Percentiles rank a stretch among this genome's conserved stretches.
These are phyloP conservation scores for Colletotrichum sp. DNA, from an alignment of 2,329 filamentous ascomycete genomes.

Conservation along the genomic window DNA sequence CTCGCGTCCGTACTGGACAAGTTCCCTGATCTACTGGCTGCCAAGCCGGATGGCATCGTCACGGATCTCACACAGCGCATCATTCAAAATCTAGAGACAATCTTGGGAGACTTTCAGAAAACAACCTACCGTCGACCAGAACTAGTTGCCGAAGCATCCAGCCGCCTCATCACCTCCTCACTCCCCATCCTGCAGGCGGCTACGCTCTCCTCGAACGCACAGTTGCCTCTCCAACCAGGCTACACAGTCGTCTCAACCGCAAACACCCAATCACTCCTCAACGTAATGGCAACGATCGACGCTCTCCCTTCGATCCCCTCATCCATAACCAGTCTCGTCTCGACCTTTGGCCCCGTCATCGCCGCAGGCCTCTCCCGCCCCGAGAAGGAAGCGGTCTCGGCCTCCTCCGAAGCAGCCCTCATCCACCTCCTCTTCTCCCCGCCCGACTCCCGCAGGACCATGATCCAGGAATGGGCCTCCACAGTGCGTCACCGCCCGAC, in stretches of 20 bases:
- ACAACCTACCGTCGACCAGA: constrained; percentile 64
- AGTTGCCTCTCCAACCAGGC: constrained; percentile 1
- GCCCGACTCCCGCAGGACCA: constrained; percentile 36
- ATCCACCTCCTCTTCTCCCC: constrained; percentile 52
- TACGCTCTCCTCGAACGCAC: constrained; percentile 13
- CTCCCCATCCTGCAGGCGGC: constrained; percentile 52
- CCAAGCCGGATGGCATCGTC: background rate
- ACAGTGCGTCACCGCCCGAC: constrained; percentile 39
- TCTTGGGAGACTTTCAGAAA: constrained; percentile 46
- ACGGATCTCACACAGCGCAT: background rate
- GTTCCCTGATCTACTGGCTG: constrained; percentile 38
- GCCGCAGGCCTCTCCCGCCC: constrained; percentile 52
- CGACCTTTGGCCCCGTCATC: constrained; percentile 37
- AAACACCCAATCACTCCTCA: constrained; percentile 1
- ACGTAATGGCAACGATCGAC: constrained; percentile 8
- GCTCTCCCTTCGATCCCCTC: background rate
- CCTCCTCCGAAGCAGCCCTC: constrained; percentile 56
- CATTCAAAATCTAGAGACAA: constrained; percentile 29
- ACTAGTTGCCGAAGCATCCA: constrained; percentile 66
- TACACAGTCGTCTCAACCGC: constrained; percentile 23
- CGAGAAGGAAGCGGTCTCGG: constrained; percentile 54
- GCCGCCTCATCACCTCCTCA: constrained; percentile 60
- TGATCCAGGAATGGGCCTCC: constrained; percentile 53
- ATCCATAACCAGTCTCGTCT: constrained; percentile 25
- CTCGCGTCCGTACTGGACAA: constrained; percentile 63